These are phyloP conservation scores for Circinella minor DNA, from an alignment of 371 early-diverging fungal species.

Conservation along the genomic window DNA sequence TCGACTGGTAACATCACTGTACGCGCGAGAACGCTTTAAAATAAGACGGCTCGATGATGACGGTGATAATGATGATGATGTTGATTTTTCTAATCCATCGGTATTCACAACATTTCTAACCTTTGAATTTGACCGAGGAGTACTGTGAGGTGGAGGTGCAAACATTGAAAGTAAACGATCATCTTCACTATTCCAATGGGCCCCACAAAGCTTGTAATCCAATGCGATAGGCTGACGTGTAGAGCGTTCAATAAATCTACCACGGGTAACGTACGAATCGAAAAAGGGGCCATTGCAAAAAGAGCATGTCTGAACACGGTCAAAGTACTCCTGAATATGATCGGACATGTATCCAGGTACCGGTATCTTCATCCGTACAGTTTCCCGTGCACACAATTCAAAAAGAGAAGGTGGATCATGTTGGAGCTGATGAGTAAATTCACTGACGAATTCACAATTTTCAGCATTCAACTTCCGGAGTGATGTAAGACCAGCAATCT, in stretches of 20 bases:
- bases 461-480: conserved; percentile 63
- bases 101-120: conserved; percentile 11
- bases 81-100: conserved; percentile 17
- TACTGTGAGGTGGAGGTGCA: conserved; percentile 16
- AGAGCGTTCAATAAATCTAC: conserved; percentile 67
- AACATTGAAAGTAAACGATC: conserved; percentile 46
- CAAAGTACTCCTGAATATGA: conserved; percentile 70
- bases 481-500: conserved; percentile 51
- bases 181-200: conserved; percentile 48
- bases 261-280: conserved; percentile 65
- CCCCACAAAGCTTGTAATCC: conserved; percentile 43
- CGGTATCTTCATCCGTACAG: conserved; percentile 68
- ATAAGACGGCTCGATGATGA: background rate
- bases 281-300: conserved; percentile 91
- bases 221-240: conserved; percentile 44
- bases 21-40: conserved; percentile 15
- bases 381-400: conserved; percentile 78
- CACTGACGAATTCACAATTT: conserved; percentile 48
- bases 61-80: background rate
- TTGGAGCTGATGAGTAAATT: conserved; percentile 32
- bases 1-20: conserved; percentile 17
- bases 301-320: conserved; percentile 70
- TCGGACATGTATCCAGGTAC: conserved; percentile 56
- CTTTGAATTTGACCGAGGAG: background rate
- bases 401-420: conserved; percentile 64